Conservation (phyloP, 169 alveolate genomes). For the Cryptosporidium muris region DNA sequence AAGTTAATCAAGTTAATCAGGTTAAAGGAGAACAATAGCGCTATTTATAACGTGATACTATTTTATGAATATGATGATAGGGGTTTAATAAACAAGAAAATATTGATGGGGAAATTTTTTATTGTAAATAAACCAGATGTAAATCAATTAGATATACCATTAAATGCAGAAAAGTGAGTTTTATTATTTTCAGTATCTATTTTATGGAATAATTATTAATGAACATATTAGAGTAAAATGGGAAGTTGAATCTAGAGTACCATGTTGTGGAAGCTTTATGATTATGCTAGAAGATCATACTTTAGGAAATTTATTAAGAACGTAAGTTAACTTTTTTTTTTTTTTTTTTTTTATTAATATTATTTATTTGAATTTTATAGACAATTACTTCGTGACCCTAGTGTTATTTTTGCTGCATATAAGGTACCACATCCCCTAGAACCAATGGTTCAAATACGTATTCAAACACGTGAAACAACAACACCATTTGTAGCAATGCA, state of each 20-base stretch:
- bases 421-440: conserved; percentile 93
- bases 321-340: conserved; percentile 74
- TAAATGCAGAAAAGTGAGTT: conserved; percentile 69
- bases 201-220: background rate
- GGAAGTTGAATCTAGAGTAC: conserved; percentile 87
- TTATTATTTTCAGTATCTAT: background rate
- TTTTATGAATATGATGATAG: too few species aligned
- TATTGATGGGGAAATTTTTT: conserved; percentile 56
- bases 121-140: conserved; percentile 66
- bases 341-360: background rate
- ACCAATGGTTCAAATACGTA: conserved; percentile 75
- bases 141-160: conserved; percentile 46
- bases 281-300: conserved; percentile 91
- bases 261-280: conserved; percentile 88
- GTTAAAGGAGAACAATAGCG: too few species aligned
- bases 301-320: conserved; percentile 86
- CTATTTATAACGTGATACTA: too few species aligned
- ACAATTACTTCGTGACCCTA: conserved; percentile 85
- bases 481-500: conserved; percentile 74
- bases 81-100: too few species aligned
- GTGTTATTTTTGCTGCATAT: conserved; percentile 91
- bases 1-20: too few species aligned
- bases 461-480: conserved; percentile 66
- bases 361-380: conserved; percentile 51
- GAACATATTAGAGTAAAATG: conserved; percentile 80